Conservation (phyloP, 495 filamentous ascomycete genomes). For the Xylaria palmicola region DNA sequence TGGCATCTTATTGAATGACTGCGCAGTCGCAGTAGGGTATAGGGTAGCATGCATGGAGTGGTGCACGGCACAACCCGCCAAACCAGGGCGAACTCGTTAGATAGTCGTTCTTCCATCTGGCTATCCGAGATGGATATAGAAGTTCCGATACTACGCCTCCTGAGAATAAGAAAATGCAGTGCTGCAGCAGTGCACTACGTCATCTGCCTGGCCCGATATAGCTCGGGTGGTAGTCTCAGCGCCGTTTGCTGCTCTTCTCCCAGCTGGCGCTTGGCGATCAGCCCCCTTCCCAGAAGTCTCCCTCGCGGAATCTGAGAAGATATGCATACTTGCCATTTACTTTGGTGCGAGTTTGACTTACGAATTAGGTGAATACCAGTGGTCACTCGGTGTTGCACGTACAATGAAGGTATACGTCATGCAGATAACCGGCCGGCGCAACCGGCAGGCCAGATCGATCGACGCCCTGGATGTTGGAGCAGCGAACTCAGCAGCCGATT, state of each 20-base stretch:
- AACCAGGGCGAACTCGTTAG: neutral
- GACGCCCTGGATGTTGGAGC: neutral
- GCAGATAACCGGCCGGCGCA: slow-evolving; percentile 15
- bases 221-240: neutral
- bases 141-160: neutral
- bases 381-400: neutral
- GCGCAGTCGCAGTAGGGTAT: neutral
- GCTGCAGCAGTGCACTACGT: neutral
- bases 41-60: slow-evolving; percentile 1
- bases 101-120: slow-evolving; percentile 10
- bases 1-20: neutral
- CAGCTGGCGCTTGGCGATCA: neutral
- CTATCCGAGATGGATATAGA: slow-evolving; percentile 8
- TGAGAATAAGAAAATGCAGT: slow-evolving; percentile 1
- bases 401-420: slow-evolving; percentile 1
- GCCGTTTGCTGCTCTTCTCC: slow-evolving; percentile 7
- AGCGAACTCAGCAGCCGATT: neutral
- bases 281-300: neutral
- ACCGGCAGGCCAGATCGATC: slow-evolving; percentile 5
- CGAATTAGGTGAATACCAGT: neutral
- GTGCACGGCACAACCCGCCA: neutral
- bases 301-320: neutral
- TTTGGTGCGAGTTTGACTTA: neutral
- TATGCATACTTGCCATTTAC: neutral
- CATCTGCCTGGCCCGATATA: slow-evolving; percentile 4